Base-by-base conservation (phyloP, 2,329 filamentous ascomycete genomes). In the Aureobasidium mangrovei region DNA sequence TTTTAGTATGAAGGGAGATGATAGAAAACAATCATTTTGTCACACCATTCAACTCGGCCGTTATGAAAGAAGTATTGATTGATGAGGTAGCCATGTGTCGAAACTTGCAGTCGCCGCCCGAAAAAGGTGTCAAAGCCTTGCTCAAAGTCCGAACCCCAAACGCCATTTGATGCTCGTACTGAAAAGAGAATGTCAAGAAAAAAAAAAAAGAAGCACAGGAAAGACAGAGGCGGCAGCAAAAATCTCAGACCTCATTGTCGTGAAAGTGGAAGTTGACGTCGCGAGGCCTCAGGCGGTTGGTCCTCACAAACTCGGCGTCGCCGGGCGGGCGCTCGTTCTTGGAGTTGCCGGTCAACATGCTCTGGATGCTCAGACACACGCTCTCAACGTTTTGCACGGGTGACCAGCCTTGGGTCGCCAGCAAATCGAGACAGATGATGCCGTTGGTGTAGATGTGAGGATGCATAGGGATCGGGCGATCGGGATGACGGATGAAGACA, bases 401-500 rank as follows among this genome's bases (percentile, higher is more conserved):
- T 45, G 86, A 93, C 93, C 93, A 98, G 55, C 93, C 93, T 59
- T 89, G 84, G 7, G 80, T 77, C 51, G 89, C 89, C 7, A 98
- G 82, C 1, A 98, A 80, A 64, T 98, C 93, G 46, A 98, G 85
- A 65, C 93, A 98, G 67, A 98, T 98, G 69, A 97, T 95, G 63
- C 93, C 93, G 70, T 98, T 98, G 63, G 87, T 93, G 75, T 98
- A 98, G 70, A 98, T 88, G 73, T 98, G 93, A 3, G 93, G 93
- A 65, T 98, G 93, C 69, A 95, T 91, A 1, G 93, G 93, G 63
- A 98, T 91, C 2, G 77, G 73, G 40, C 79, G 77, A 39, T 70
- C 69, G 0, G 72, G 68, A 38, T 64, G 64, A 33, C 81, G 69
- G 54, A 88, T 77, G 66, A 98, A 98, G 55, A 87, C 86, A 60